Evolutionary conservation across 345 rosid species (phyloP), one percentile per base, ranked within the genome.

Genomic region (Clausena lansium): DNA sequence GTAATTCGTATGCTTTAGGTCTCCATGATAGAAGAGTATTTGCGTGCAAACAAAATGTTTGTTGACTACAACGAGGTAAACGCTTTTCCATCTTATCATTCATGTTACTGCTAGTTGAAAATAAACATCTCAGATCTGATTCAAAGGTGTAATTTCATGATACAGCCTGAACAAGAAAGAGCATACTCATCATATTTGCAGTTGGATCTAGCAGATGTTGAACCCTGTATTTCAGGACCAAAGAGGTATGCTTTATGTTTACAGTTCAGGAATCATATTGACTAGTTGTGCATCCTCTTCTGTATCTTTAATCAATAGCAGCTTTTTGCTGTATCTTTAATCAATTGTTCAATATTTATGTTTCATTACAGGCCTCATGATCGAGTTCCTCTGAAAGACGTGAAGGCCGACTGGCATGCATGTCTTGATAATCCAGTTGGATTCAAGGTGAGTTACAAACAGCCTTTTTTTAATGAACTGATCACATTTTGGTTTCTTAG

Each of bases 361-460:
- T 71, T 76, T 86, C 72, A 17, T 78, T 67, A 27, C 82, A 91
- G 98, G 77, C 97, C 93, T 77, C 97, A 93, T 81, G 98, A 94
- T 79, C 91, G 92, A 71, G 98, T 92, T 82, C 70, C 89, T 74
- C 59, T 92, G 85, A 94, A 84, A 82, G 93, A 91, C 66, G 90
- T 91, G 98, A 94, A 91, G 85, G 86, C 86, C 73, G 98, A 94
- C 77, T 94, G 97, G 98, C 97, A 89, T 76, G 88, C 96, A 57
- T 92, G 98, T 81, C 92, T 91, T 71, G 90, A 87, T 62, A 92
- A 81, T 39, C 82, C 79, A 76, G 94, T 91, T 70, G 96, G 98
- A 76, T 93, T 93, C 79, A 93, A 93, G 92, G 98, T 91, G 52
- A 80, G 89, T 75, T 41, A 13, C 39, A 15, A 65, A 27, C 15